phyloP scores from a whole-genome alignment of 2,329 filamentous ascomycete species.

The Fusarium sp. region DNA sequence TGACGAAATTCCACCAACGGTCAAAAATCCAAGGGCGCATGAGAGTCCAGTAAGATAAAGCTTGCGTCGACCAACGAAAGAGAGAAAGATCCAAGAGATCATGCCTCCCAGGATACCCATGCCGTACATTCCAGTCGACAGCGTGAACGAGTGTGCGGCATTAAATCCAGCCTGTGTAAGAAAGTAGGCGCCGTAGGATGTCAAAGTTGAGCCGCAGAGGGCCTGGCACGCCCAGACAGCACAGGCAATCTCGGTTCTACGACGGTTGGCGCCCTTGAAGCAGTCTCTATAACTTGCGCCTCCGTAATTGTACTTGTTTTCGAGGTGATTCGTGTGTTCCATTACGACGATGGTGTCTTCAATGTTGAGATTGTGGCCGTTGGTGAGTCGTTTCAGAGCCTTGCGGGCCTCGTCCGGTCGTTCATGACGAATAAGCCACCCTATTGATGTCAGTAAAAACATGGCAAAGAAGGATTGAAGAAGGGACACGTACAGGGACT shows the following conservation, averaged over 20 bases:
- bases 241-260: constrained; percentile 44
- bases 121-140: constrained; percentile 52
- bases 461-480: not conserved
- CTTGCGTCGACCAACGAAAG: constrained; percentile 51
- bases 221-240: constrained; percentile 43
- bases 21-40: constrained; percentile 45
- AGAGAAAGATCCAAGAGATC: constrained; percentile 53
- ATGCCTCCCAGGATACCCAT: constrained; percentile 54
- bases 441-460: not conserved
- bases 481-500: constrained; percentile 47
- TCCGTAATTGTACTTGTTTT: constrained; percentile 51
- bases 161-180: constrained; percentile 55
- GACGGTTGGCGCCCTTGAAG: constrained; percentile 40
- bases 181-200: constrained; percentile 50
- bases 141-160: constrained; percentile 49
- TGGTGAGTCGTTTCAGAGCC: constrained; percentile 45
- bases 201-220: constrained; percentile 38
- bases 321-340: constrained; percentile 54
- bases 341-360: constrained; percentile 58
- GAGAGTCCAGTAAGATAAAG: constrained; percentile 53
- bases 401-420: constrained; percentile 46
- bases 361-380: constrained; percentile 45
- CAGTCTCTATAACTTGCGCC: constrained; percentile 40
- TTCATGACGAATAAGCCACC: constrained; percentile 53
- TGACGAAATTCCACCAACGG: constrained; percentile 53